Evolutionary conservation across 2,329 filamentous ascomycete genomes (phyloP).

Genomic region (Xenoacremonium recifei): DNA sequence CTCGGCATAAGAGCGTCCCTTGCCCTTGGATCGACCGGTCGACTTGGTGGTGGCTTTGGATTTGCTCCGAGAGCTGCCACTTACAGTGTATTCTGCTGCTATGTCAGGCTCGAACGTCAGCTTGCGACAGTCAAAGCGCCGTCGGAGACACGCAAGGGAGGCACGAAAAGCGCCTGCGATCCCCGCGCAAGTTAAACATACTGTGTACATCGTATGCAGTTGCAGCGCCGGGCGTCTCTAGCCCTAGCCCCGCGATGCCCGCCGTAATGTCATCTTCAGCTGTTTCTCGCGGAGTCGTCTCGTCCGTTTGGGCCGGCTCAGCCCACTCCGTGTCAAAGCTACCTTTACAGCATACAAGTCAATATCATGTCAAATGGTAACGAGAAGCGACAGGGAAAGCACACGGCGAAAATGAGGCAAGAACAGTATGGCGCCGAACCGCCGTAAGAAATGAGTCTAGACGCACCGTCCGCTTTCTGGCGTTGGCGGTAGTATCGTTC

Average conservation of each 20-base stretch:
- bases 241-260: slow-evolving; percentile 14
- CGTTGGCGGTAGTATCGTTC: slow-evolving; percentile 28
- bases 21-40: slow-evolving; percentile 19
- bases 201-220: slow-evolving; percentile 16
- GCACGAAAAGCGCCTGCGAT: background rate
- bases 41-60: slow-evolving; percentile 16
- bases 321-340: slow-evolving; percentile 25
- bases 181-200: slow-evolving; percentile 12
- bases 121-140: background rate
- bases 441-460: background rate
- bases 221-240: slow-evolving; percentile 17
- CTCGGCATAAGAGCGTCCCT: slow-evolving; percentile 13
- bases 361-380: no score
- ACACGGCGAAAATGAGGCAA: no score
- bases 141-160: background rate
- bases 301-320: slow-evolving; percentile 12
- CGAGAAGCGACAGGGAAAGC: no score
- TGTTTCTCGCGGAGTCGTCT: slow-evolving; percentile 23
- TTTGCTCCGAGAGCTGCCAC: slow-evolving; percentile 15
- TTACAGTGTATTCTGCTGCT: slow-evolving; percentile 18
- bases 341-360: slow-evolving; percentile 17
- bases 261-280: slow-evolving; percentile 22
- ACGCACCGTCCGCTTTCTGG: slow-evolving; percentile 27
- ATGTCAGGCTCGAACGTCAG: slow-evolving; percentile 9
- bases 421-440: no score